Evolutionary conservation across 164 flowering plant species (phyloP).

Genomic region (Paratinospora sagittata): DNA sequence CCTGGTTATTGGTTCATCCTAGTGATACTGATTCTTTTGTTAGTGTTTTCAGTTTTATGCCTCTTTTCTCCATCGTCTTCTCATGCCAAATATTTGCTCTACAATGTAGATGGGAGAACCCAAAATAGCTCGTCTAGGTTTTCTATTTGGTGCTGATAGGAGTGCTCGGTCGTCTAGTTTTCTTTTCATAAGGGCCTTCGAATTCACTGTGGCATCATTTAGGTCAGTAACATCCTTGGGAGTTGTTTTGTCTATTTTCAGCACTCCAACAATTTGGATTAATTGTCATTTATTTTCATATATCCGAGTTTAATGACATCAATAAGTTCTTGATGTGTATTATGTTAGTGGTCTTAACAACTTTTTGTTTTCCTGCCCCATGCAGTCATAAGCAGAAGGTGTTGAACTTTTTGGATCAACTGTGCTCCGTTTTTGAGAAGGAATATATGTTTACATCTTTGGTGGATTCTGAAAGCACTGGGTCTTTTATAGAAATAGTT

Average conservation of each 20-base stretch:
- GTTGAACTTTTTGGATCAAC: conserved; percentile 64
- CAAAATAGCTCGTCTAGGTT: conserved; percentile 64
- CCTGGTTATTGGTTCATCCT: conserved; percentile 47
- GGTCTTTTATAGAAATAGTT: conserved; percentile 53
- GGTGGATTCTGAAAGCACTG: conserved; percentile 27
- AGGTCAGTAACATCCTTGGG: conserved; percentile 41
- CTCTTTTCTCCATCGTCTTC: conserved; percentile 2
- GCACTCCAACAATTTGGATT: neutral
- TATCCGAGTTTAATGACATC: neutral
- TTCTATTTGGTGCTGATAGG: conserved; percentile 42
- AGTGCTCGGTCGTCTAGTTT: conserved; percentile 36
- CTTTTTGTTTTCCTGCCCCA: conserved; percentile 13
- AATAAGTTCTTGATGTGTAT: neutral
- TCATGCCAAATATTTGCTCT: conserved; percentile 5
- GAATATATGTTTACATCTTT: conserved; percentile 38
- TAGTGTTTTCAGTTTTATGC: neutral
- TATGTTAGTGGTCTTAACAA: neutral
- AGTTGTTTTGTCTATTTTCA: neutral
- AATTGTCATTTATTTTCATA: neutral
- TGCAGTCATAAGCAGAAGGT: conserved; percentile 69
- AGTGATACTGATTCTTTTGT: neutral
- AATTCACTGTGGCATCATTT: conserved; percentile 51
- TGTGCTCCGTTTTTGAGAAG: conserved; percentile 62
- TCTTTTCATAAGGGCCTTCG: conserved; percentile 53
- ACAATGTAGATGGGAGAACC: conserved; percentile 63